phyloP scores from a whole-genome alignment of 306 rosid species.

The Citrullus amarus region DNA sequence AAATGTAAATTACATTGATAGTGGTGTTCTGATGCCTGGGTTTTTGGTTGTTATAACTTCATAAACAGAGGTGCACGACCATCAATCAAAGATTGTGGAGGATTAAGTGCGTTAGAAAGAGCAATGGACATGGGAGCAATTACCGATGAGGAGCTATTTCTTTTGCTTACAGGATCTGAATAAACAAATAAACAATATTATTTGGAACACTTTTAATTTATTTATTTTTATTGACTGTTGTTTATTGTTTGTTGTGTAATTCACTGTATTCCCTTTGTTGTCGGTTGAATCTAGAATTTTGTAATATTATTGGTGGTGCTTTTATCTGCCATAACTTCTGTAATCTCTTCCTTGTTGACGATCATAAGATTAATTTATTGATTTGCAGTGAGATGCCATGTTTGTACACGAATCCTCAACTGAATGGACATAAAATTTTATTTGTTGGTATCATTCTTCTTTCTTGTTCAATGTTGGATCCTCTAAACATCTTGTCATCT shows the following conservation, averaged over 20 bases:
- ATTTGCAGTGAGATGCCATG: not conserved
- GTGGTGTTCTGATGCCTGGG: not conserved
- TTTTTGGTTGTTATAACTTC: not conserved
- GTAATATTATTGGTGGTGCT: not conserved
- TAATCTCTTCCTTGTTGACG: not conserved
- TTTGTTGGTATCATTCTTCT: not conserved
- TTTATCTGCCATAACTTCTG: not conserved
- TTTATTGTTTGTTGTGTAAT: not conserved
- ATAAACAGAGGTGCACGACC: conserved; percentile 65
- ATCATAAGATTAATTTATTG: not conserved
- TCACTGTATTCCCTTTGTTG: not conserved
- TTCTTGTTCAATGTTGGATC: not conserved
- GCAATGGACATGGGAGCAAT: conserved; percentile 98
- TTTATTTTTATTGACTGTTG: not conserved
- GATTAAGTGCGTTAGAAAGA: conserved; percentile 69
- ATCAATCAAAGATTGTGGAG: conserved; percentile 69
- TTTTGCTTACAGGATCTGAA: conserved; percentile 48
- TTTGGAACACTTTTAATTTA: not conserved
- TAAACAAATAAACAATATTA: conserved; percentile 20
- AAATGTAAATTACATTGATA: not conserved
- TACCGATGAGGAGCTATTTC: conserved; percentile 77
- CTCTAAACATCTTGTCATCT: too few relatives aligned
- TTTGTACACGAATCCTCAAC: not conserved
- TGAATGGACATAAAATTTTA: not conserved
- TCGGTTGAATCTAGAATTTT: not conserved